Evolutionary conservation across 164 flowering plant species (phyloP), one percentile per base, ranked within the genome.

Genomic region (Nymphaea colorata): DNA sequence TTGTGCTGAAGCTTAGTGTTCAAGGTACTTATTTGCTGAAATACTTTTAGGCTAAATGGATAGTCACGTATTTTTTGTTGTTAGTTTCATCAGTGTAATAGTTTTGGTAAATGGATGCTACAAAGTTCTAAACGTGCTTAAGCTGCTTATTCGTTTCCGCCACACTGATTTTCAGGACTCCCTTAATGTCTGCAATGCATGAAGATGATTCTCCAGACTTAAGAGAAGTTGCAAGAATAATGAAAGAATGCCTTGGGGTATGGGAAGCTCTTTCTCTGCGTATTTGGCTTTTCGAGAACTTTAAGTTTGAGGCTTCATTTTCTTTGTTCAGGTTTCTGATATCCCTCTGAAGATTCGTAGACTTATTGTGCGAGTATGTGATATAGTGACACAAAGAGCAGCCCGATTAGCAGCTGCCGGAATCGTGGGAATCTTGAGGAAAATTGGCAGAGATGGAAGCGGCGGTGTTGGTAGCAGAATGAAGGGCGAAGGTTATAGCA

Each of bases 401-500:
- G 98, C 96, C 36, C 77, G 97, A 43, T 71, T 91, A 67, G 97
- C 87, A 51, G 98, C 98, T 55, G 98, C 98, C 4, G 98, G 96
- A n/a, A 85, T 93, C 68, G 96, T 84, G 36, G 98, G 97, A 17
- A 87, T 93, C 68, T 74, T 91, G 76, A 93, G 91, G 82, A 93
- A 93, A 82, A 85, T 89, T 16, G 97, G 98, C 4, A 79, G 98
- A 68, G 98, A 93, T 73, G 96, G 97, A 5, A 87, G 82, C 42
- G 86, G 88, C 11, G 93, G 95, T 53, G 68, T 80, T 4, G 66
- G 84, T 55, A 83, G 85, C 66, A 83, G 87, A 80, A 61, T 70
- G 43, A 84, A 72, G 66, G 75, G 74, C 42, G 81, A 72, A 41
- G 60, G 69, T 36, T 78, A 72, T 11, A 68, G 66, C 41, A 76